Percentiles rank a stretch among this genome's conserved stretches.
Conservation (phyloP, 2,329 filamentous ascomycete genomes). For the Zarea fungicola region DNA sequence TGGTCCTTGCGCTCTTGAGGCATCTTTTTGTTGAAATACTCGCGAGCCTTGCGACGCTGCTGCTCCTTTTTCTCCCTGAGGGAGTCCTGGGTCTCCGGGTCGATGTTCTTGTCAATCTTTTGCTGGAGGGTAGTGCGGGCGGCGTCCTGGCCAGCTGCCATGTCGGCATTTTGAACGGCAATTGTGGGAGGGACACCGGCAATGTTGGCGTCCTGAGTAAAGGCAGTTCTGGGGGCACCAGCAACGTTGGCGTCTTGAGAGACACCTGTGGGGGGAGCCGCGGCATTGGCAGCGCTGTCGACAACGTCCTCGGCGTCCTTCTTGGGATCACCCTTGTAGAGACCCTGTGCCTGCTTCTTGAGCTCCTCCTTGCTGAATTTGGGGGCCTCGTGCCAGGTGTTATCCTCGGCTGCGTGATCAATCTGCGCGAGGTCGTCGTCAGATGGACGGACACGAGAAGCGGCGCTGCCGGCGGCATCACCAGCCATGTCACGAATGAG, state of each 20-base stretch:
- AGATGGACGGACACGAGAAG: conserved; percentile 67
- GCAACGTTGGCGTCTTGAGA: conserved; percentile 49
- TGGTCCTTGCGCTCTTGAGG: conserved; percentile 90
- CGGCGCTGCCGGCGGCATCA: conserved; percentile 78
- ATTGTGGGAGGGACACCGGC: conserved; percentile 42
- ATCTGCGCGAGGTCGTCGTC: conserved; percentile 73
- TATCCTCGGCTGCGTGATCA: conserved; percentile 79
- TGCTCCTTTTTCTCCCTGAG: conserved; percentile 38
- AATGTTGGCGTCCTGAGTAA: conserved; percentile 50
- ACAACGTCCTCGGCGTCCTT: conserved; percentile 58
- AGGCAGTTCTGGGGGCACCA: too few species aligned
- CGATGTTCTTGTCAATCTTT: conserved; percentile 56
- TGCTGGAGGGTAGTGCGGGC: conserved; percentile 45
- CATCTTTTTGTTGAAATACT: conserved; percentile 82
- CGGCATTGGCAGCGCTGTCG: conserved; percentile 52
- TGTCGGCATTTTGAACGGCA: conserved; percentile 47
- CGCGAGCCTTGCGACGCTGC: conserved; percentile 48
- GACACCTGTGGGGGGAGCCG: conserved; percentile 38
- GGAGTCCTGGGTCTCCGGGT: conserved; percentile 57
- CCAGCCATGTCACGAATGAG: conserved; percentile 87
- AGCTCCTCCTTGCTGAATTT: conserved; percentile 66
- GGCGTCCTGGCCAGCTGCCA: conserved; percentile 35
- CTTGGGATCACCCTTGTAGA: conserved; percentile 50
- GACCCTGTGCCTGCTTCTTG: conserved; percentile 61
- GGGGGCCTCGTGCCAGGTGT: conserved; percentile 88